These are phyloP conservation scores for Aspergillus bridgeri DNA, from an alignment of 495 filamentous ascomycete genomes.

Conservation along the genomic window DNA sequence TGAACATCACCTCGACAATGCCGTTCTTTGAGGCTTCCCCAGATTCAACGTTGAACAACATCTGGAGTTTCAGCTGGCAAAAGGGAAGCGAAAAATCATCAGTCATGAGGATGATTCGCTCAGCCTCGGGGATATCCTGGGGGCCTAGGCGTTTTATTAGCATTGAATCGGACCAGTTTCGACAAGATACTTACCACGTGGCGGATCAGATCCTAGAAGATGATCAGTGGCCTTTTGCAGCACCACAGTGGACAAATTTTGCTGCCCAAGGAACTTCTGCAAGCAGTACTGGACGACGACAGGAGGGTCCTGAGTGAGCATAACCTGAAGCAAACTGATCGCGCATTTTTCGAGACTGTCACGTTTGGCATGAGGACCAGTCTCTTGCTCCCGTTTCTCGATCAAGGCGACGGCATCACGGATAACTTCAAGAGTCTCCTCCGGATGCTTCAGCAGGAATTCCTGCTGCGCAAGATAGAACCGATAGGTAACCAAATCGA, in stretches of 20 bases:
- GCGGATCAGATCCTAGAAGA: constrained; percentile 29
- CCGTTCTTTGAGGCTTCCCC: constrained; percentile 25
- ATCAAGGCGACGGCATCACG: constrained; percentile 39
- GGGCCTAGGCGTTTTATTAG: no score
- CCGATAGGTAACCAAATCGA: constrained; percentile 50
- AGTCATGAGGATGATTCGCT: constrained; percentile 45
- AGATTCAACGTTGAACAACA: constrained; percentile 48
- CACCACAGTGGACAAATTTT: constrained; percentile 25
- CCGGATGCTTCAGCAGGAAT: constrained; percentile 50
- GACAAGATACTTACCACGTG: no score
- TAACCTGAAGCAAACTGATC: constrained; percentile 28
- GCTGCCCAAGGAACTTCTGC: constrained; percentile 29
- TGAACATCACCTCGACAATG: constrained; percentile 45
- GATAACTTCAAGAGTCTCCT: constrained; percentile 53
- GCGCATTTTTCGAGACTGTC: constrained; percentile 23
- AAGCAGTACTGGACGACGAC: constrained; percentile 26
- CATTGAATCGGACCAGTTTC: no score
- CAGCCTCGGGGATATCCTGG: constrained; percentile 27
- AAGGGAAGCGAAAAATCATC: constrained; percentile 75
- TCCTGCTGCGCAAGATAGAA: constrained; percentile 57
- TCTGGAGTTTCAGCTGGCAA: constrained; percentile 68
- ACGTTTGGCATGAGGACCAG: constrained; percentile 1
- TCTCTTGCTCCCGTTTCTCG: constrained; percentile 6
- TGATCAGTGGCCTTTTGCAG: constrained; percentile 37
- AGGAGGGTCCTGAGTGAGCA: constrained; percentile 36